Evolutionary conservation across 2,329 filamentous ascomycete genomes (phyloP).

Genomic region (Talaromyces verruculosus): DNA sequence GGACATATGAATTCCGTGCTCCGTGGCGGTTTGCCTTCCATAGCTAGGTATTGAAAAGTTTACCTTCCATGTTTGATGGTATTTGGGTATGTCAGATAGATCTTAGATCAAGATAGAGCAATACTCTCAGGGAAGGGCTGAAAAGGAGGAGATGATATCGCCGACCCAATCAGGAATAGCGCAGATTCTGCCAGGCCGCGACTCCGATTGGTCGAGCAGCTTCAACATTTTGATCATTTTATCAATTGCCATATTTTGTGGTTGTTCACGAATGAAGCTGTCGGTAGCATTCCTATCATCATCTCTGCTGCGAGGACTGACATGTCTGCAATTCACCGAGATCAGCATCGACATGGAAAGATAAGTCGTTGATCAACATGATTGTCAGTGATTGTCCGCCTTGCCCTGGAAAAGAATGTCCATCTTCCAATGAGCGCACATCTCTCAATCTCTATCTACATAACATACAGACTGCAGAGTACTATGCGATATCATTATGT

Average conservation of each 20-base stretch:
- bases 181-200: too few species aligned
- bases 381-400: neutral
- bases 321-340: neutral
- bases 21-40: too few species aligned
- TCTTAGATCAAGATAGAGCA: too few species aligned
- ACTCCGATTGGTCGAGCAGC: conserved; percentile 1
- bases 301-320: neutral
- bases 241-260: neutral
- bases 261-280: neutral
- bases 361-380: neutral
- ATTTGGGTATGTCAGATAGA: too few species aligned
- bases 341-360: neutral
- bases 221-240: neutral
- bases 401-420: neutral
- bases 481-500: neutral
- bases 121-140: too few species aligned
- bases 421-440: neutral
- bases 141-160: neutral
- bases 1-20: too few species aligned
- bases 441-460: neutral
- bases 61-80: too few species aligned
- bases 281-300: neutral
- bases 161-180: neutral
- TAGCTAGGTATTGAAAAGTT: too few species aligned
- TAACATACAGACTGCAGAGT: neutral